These are phyloP conservation scores for Xylaria sp. DNA, from an alignment of 2,329 filamentous ascomycete genomes.

Conservation along the genomic window DNA sequence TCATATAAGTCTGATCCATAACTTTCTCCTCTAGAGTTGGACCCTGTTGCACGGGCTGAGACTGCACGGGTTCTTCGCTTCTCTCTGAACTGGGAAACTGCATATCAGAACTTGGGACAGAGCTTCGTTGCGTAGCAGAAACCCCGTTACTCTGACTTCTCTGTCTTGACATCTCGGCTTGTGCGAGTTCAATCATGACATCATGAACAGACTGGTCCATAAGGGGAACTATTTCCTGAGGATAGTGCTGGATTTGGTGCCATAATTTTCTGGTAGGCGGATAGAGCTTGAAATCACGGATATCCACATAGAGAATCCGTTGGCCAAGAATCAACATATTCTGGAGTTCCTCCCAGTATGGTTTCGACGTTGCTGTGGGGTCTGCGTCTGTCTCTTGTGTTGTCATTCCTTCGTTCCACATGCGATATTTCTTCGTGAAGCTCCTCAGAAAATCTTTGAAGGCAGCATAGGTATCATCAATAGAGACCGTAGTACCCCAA, in stretches of 20 bases:
- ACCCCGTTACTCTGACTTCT: slow-evolving; percentile 55
- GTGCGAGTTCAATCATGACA: slow-evolving; percentile 88
- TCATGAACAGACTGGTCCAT: slow-evolving; percentile 97
- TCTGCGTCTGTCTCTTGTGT: slow-evolving; percentile 77
- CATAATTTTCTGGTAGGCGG: slow-evolving; percentile 92
- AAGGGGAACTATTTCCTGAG: slow-evolving; percentile 93
- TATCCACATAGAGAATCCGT: slow-evolving; percentile 86
- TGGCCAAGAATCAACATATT: slow-evolving; percentile 91
- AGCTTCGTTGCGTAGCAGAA: slow-evolving; percentile 65
- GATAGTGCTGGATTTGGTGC: slow-evolving; percentile 94
- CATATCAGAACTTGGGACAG: slow-evolving; percentile 75
- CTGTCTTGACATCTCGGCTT: slow-evolving; percentile 78
- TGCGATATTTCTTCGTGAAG: slow-evolving; percentile 91
- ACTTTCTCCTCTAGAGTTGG: slow-evolving; percentile 82
- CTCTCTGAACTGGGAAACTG: slow-evolving; percentile 83
- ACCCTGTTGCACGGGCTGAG: slow-evolving; percentile 56
- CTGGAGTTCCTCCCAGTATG: slow-evolving; percentile 86
- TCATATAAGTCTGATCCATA: slow-evolving; percentile 81
- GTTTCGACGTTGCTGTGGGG: slow-evolving; percentile 78
- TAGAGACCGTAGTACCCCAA: slow-evolving; percentile 97
- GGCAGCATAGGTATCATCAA: slow-evolving; percentile 84
- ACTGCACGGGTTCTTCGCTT: slow-evolving; percentile 60
- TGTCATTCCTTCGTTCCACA: slow-evolving; percentile 87
- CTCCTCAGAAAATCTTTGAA: slow-evolving; percentile 95
- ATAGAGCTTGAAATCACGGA: slow-evolving; percentile 89